Evolutionary conservation across 208 protist genomes (phyloP).

Genomic region (Trypanosoma boissoni): DNA sequence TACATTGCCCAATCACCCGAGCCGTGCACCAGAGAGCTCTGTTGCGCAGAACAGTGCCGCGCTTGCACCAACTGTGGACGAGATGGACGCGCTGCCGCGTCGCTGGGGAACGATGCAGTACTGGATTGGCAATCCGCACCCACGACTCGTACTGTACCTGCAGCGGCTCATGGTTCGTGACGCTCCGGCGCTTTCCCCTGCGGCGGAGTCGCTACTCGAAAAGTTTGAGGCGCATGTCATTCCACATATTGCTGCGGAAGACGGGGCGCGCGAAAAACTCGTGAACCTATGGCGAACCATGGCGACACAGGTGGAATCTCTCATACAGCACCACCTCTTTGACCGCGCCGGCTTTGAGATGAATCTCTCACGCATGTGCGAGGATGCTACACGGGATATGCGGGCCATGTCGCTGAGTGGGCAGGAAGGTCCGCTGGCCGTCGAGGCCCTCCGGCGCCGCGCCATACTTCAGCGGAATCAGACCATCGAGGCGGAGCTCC

Average conservation of each 20-base stretch:
- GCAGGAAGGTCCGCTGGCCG: conserved; percentile 45
- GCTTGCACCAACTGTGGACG: conserved; percentile 49
- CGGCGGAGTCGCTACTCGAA: conserved; percentile 46
- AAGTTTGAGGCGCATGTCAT: conserved; percentile 56
- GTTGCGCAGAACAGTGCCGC: conserved; percentile 36
- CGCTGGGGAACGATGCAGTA: conserved; percentile 65
- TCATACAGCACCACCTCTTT: conserved; percentile 43
- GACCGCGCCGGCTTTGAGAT: conserved; percentile 48
- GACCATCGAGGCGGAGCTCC: conserved; percentile 43
- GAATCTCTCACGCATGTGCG: conserved; percentile 19
- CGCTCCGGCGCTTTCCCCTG: conserved; percentile 52
- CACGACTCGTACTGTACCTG: conserved; percentile 62
- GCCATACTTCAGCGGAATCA: conserved; percentile 57
- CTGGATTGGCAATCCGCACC: conserved; percentile 62
- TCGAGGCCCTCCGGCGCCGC: conserved; percentile 76
- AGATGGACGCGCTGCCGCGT: conserved; percentile 29
- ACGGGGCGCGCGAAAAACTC: conserved; percentile 22
- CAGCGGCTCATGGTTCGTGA: conserved; percentile 38
- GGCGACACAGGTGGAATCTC: conserved; percentile 25
- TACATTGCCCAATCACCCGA: conserved; percentile 70
- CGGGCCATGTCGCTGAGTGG: conserved; percentile 25
- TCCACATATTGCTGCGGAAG: conserved; percentile 26
- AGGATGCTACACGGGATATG: conserved; percentile 16
- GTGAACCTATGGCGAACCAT: conserved; percentile 39
- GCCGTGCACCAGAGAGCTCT: conserved; percentile 46